Percentiles rank a stretch among this genome's conserved stretches.
Conservation (phyloP, 2,329 filamentous ascomycete species). For the Hymenoscyphus fructigenus region DNA sequence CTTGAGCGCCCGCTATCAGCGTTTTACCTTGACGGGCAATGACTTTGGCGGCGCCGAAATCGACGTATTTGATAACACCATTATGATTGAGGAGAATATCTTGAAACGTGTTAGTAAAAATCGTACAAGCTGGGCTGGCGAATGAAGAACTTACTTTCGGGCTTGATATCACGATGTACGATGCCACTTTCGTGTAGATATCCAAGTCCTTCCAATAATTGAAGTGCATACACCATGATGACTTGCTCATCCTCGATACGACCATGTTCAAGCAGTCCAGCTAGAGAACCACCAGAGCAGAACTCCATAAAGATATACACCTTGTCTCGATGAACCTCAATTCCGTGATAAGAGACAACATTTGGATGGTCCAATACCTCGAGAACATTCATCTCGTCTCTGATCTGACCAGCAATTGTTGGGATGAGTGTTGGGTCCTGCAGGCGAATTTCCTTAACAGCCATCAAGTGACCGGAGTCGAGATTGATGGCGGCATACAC, state of each 20-base stretch:
- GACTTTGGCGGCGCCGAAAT: constrained; percentile 96
- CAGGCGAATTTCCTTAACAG: constrained; percentile 95
- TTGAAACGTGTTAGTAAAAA: constrained; percentile 37
- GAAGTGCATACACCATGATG: constrained; percentile 92
- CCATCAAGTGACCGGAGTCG: constrained; percentile 94
- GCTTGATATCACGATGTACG: constrained; percentile 96
- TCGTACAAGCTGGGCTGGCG: background rate
- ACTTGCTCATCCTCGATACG: constrained; percentile 97
- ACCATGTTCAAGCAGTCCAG: constrained; percentile 86
- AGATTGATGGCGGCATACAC: constrained; percentile 98
- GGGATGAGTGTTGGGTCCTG: constrained; percentile 97
- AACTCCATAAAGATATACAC: constrained; percentile 99
- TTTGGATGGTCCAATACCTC: constrained; percentile 97
- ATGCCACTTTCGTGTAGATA: constrained; percentile 92
- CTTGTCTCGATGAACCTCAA: constrained; percentile 96
- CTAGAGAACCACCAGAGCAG: constrained; percentile 91
- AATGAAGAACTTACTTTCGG: constrained; percentile 69
- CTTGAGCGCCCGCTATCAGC: constrained; percentile 58
- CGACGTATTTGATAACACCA: constrained; percentile 98
- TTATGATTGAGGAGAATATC: constrained; percentile 96
- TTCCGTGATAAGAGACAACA: constrained; percentile 95
- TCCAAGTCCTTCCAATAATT: constrained; percentile 88
- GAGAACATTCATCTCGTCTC: constrained; percentile 94
- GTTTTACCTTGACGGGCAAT: constrained; percentile 93
- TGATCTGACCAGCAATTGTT: constrained; percentile 88